Base-by-base conservation (phyloP, 176 grass and related monocot genomes). In the Rhynchospora tenuis region DNA sequence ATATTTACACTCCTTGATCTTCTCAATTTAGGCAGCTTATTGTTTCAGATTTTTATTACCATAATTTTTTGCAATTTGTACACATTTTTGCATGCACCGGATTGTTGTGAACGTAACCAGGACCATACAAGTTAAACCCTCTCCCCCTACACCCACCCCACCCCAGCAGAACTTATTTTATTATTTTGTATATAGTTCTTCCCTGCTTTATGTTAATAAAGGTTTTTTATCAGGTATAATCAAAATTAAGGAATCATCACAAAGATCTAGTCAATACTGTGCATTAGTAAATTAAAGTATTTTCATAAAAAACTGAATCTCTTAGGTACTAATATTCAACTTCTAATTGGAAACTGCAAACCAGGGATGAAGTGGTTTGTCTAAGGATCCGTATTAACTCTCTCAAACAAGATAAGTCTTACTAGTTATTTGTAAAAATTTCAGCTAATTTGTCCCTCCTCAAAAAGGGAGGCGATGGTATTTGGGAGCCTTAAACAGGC, bases 371-470 rank as follows among this genome's bases (percentile, higher is more conserved):
- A 15, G 62, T 65, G 28, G 9, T 64, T 31, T 11, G 15, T 13
- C 0, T 65, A 29, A 65, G 26, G 62, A 65, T 29, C 12, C 12
- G 23, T 31, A 31, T 15, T 23, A 65, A 65, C 62, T 65, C 23
- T 65, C 62, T 31, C 43, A 9, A n/a, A 4, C 20, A 14, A 71
- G 15, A 69, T 74, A 15, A 20, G 73, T 28, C 73, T 56, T 55
- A 76, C 23, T 31, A 4, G 46, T 62, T 19, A 26, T 82, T 24
- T 73, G 26, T 83, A 45, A 81, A 82, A 64, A 12, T 75, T 7
- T 16, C 87, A 99, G 96, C 89, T 99, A 88, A 95, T 99, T 66
- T 99, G 93, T 60, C 96, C 96, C 82, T 99, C 96, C 82, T 99
- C 93, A 20, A 95, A 99, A 84, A 90, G 93, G 38, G 93, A 99